Base-by-base conservation (phyloP, 2,329 filamentous ascomycete genomes). In the Colletotrichum sp. region DNA sequence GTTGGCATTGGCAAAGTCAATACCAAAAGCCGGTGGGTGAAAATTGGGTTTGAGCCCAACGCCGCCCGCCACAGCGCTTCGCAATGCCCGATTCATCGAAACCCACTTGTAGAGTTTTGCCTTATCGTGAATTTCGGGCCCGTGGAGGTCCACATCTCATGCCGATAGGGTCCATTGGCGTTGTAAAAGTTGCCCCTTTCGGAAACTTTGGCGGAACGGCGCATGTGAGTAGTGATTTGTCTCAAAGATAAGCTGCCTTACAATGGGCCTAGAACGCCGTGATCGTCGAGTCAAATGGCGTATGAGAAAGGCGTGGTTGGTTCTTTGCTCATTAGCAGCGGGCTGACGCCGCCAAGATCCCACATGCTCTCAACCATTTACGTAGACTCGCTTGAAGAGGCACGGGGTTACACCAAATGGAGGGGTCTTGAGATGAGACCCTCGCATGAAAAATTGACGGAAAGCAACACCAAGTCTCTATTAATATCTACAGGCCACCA, bases 11-110 rank as follows among this genome's bases (percentile, higher is more conserved):
- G n/a, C 44, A 52, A 52, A 39, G 62, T 64, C 34, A 21, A 34
- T 24, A 15, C 24, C 34, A 18, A 36, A 24, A 39, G 8, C 57
- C 26, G 26, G 68, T 70, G 57, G 57, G 57, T 44, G 68, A 70
- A 70, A 70, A 70, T 70, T 65, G 68, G 68, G 60, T 65, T 65
- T 57, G 21, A 57, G 49, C 68, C 60, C 59, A 71, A 71, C 44
- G 59, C 59, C 68, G 60, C 55, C 34, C 24, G 34, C 36, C 67
- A 28, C 13, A 26, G 68, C 68, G 68, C 68, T 70, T 70, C 60
- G 44, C 44, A 62, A 75, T 18, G 9, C n/a, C 68, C n/a, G 21
- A 70, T 70, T 70, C 36, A 71, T 65, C 60, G 39, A 65, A 65
- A 71, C 60, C 68, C 68, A 71, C 68, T 39, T 71, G 28, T 36